A percentile compares a stretch with the other conserved stretches of the same genome.
Conservation (phyloP, 2,329 filamentous ascomycete genomes). For the Ophiocordyceps polyrhachis-furcata region DNA sequence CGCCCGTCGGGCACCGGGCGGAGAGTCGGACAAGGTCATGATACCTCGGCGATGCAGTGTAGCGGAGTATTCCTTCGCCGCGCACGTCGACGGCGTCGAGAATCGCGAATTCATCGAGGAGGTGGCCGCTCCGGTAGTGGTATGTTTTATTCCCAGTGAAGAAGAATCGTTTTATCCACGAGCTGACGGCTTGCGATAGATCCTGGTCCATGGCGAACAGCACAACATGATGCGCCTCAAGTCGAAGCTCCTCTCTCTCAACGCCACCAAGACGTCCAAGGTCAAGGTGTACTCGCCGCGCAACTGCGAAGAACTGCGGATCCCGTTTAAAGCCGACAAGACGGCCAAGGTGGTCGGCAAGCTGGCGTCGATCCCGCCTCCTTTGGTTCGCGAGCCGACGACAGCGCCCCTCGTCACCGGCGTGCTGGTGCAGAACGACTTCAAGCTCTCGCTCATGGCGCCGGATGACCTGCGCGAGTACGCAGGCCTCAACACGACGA, state of each 20-base stretch:
- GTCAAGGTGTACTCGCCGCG: slow-evolving; percentile 86
- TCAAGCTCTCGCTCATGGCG: slow-evolving; percentile 92
- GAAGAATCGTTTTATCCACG: too few relatives aligned
- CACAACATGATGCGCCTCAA: slow-evolving; percentile 97
- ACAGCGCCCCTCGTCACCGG: slow-evolving; percentile 50
- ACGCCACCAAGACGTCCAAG: slow-evolving; percentile 60
- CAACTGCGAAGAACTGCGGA: slow-evolving; percentile 87
- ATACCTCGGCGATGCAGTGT: slow-evolving; percentile 86
- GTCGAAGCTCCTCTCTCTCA: slow-evolving; percentile 84
- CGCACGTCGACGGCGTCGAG: slow-evolving; percentile 88
- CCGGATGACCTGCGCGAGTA: slow-evolving; percentile 92
- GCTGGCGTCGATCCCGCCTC: slow-evolving; percentile 63
- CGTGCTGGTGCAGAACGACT: slow-evolving; percentile 92
- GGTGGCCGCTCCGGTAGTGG: slow-evolving; percentile 76
- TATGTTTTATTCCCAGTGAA: too few relatives aligned
- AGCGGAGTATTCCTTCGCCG: slow-evolving; percentile 87
- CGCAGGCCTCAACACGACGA: slow-evolving; percentile 89
- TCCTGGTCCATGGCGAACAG: slow-evolving; percentile 90
- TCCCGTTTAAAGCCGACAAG: slow-evolving; percentile 92
- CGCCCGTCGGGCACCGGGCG: slow-evolving; percentile 40
- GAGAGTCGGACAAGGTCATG: slow-evolving; percentile 71
- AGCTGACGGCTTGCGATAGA: slow-evolving; percentile 28
- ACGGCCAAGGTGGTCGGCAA: slow-evolving; percentile 91
- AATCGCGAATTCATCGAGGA: slow-evolving; percentile 96
- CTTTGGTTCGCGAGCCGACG: slow-evolving; percentile 20